Base-by-base conservation (phyloP, 2,329 filamentous ascomycete genomes). In the Trichoderma asperellum region DNA sequence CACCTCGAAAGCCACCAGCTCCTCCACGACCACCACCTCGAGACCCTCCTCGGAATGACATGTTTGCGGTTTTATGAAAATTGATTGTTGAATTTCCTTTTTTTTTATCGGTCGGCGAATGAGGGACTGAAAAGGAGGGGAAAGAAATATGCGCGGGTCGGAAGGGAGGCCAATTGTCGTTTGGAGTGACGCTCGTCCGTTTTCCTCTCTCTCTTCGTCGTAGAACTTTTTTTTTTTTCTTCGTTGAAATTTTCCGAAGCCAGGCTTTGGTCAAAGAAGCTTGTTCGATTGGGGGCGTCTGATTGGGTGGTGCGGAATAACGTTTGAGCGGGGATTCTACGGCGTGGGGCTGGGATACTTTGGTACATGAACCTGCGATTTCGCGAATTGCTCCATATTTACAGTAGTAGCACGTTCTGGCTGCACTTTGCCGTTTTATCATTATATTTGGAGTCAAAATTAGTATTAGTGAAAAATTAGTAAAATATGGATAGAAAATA, bases 31-130 rank as follows among this genome's bases (percentile, higher is more conserved):
- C 75, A 58, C 78, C 75, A 70, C 78, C 77, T 72, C 78, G 77
- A 69, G 55, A 59, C n/a, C 68, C 68, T 43, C 68, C 68, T 56
- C 68, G 78, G 76, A 81, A 81, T 73, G 79, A 81, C 79, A 81
- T 81, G 55, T 29, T 66, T 59, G 32, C 18, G n/a, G 7, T 37
- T 16, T 16, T 65, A 35, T 52, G 5, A 4, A 32, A 16, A 29
- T 34, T 21, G 1, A 11, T n/a, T 16, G 4, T 4, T 16, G 5
- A 27, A 1, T 59, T 37, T 35, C 18, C 37, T 37, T 52, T 24
- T 21, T 21, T 55, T 29, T 18, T 55, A n/a, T 43, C 40, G 40
- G 40, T 10, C 18, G 40, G 40, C 40, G 40, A 55, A 29, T 7
- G 52, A 55, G 52, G 21, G 52, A 55, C 24, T 53, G 49, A 18